These are phyloP conservation scores for Ustilago hordei DNA, from an alignment of 1,284 basidiomycete species.

Conservation along the genomic window DNA sequence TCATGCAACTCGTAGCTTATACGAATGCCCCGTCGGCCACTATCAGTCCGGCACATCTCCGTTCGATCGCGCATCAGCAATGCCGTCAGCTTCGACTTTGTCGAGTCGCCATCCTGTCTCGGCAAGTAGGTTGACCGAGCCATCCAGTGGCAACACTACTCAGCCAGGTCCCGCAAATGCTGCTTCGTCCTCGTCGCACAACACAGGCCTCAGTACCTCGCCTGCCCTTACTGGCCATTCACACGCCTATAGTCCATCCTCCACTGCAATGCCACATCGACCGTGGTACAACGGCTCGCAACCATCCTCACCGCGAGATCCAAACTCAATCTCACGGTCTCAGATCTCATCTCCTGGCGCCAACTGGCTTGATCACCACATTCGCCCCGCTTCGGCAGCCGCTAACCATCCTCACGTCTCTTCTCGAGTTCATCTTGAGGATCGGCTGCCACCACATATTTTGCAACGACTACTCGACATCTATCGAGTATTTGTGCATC, in stretches of 20 bases:
- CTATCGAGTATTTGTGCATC: constrained; percentile 53
- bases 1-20: constrained; percentile 11
- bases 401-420: constrained; percentile 17
- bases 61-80: constrained; percentile 13
- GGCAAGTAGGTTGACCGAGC: constrained; percentile 29
- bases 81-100: constrained; percentile 8
- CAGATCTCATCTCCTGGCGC: constrained; percentile 29
- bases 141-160: background rate
- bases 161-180: background rate
- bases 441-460: constrained; percentile 35
- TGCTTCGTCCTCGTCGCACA: constrained; percentile 12
- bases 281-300: constrained; percentile 36
- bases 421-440: constrained; percentile 19
- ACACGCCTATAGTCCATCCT: constrained; percentile 28
- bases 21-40: constrained; percentile 10
- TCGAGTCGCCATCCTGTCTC: constrained; percentile 35
- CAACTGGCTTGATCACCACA: constrained; percentile 30
- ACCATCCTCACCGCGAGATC: constrained; percentile 27
- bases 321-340: constrained; percentile 22
- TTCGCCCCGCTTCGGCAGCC: constrained; percentile 18
- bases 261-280: constrained; percentile 23
- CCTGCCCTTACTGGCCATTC: constrained; percentile 20
- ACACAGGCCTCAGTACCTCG: constrained; percentile 12
- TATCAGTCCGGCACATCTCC: constrained; percentile 10
- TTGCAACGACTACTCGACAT: constrained; percentile 43